Conservation (phyloP, 2,329 filamentous ascomycete species). For the Pyricularia pennisetigena region DNA sequence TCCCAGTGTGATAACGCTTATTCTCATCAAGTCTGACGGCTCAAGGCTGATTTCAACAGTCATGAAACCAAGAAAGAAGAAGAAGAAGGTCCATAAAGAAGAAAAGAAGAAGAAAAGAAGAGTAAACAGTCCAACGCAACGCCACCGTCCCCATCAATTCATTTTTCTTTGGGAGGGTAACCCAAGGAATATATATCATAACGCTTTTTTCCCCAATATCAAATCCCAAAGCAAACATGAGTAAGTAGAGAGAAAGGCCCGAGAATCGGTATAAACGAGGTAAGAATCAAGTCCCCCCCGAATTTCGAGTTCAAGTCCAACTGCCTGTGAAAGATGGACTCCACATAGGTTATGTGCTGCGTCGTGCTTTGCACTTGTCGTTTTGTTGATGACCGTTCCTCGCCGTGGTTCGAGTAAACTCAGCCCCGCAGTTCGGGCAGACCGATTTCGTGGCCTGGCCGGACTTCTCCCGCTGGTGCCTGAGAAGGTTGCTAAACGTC, state of each 20-base stretch:
- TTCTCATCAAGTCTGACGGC: background rate
- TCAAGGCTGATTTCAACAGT: background rate
- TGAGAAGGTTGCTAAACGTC: constrained; percentile 87
- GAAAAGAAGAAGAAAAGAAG: background rate
- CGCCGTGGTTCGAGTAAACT: constrained; percentile 83
- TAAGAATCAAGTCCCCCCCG: background rate
- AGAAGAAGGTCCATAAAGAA: background rate
- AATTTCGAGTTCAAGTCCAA: background rate
- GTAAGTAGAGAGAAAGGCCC: background rate
- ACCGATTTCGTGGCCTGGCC: constrained; percentile 81
- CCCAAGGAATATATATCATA: background rate
- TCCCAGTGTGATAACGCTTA: background rate
- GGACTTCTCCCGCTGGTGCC: constrained; percentile 90
- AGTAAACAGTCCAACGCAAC: background rate
- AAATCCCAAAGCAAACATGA: background rate
- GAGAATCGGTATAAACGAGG: background rate
- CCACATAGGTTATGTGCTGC: constrained; percentile 21
- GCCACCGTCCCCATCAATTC: background rate
- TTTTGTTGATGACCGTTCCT: constrained; percentile 78
- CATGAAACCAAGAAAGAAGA: background rate
- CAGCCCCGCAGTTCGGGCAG: constrained; percentile 84
- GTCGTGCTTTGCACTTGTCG: constrained; percentile 81
- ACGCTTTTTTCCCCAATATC: background rate
- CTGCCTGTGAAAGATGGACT: background rate
- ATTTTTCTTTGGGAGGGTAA: background rate